A percentile compares a stretch with the other conserved stretches of the same genome.
phyloP scores from a whole-genome alignment of 306 rosid species.

The Sesbania bispinosa region DNA sequence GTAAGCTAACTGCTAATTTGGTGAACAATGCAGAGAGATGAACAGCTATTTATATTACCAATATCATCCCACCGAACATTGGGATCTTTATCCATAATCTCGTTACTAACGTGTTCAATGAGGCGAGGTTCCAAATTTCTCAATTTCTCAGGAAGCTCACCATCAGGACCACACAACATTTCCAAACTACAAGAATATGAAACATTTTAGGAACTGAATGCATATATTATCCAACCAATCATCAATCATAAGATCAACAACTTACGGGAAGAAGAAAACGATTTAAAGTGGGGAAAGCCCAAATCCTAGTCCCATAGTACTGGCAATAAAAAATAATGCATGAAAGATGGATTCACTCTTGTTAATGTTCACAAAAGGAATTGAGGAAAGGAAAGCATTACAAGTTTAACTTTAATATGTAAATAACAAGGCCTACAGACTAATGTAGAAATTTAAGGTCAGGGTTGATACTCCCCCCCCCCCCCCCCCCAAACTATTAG shows the following conservation, averaged over 20 bases:
- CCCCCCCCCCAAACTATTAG: too few species aligned
- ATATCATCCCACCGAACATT: slow-evolving; percentile 86
- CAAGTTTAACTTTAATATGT: neutral
- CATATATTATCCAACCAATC: slow-evolving; percentile 5
- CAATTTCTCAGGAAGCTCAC: slow-evolving; percentile 97
- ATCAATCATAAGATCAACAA: slow-evolving; percentile 6
- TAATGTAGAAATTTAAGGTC: slow-evolving; percentile 6
- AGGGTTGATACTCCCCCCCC: neutral
- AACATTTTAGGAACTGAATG: slow-evolving; percentile 26
- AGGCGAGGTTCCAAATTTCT: slow-evolving; percentile 97
- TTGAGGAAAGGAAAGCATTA: neutral
- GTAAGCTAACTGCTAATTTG: slow-evolving; percentile 14
- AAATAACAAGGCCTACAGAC: neutral
- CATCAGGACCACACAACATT: slow-evolving; percentile 87
- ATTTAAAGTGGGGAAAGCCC: neutral
- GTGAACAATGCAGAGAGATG: slow-evolving; percentile 20
- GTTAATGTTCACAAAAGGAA: slow-evolving; percentile 5
- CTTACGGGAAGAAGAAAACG: neutral
- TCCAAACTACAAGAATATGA: slow-evolving; percentile 63
- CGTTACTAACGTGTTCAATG: slow-evolving; percentile 92
- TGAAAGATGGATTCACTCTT: neutral
- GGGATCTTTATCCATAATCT: slow-evolving; percentile 94
- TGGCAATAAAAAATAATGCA: neutral
- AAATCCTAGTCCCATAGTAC: neutral
- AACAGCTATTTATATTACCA: slow-evolving; percentile 45